Base-by-base conservation (phyloP, 129 eudicot species). In the Logfia minima region DNA sequence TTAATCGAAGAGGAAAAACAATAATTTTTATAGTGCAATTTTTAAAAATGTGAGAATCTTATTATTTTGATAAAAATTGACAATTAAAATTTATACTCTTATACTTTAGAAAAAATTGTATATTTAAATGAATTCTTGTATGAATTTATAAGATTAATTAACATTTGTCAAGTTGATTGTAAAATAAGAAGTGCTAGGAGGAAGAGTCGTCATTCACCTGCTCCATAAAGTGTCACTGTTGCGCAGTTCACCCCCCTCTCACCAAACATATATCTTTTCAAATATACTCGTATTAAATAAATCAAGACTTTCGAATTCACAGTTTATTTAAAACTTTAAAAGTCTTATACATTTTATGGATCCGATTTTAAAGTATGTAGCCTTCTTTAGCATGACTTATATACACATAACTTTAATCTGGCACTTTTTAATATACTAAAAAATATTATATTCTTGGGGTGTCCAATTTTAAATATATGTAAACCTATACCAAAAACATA, bases 221-320 rank as follows among this genome's bases (percentile, higher is more conserved):
- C 77, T 72, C 51, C 77, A 34, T 65, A 56, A 72, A 45, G 55
- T 72, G 77, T 72, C 67, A 72, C 67, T 72, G 21, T 72, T 72
- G 66, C 77, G 77, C 67, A 72, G 77, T 72, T 72, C 77, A 72
- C 77, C 77, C 45, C 76, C 76, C 77, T 34, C 67, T 72, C 77
- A 72, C 77, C 77, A 72, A 72, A 72, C 77, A 55, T 72, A 3
- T 45, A 2, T 13, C 53, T 56, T 32, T 56, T 53, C 16, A n/a
- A 29, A n/a, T 2, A 53, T 72, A 71, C 2, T 39, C 45, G 7
- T 39, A 39, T 72, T 22, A 29, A 55, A 53, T 72, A 19, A 66
- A 29, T 28, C 51, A 58, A 9, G 76, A 53, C 51, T 31, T 72
- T 72, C 29, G 76, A 72, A 13, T 45, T 45, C 11, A 29, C 28